phyloP scores from a whole-genome alignment of 2,329 filamentous ascomycete genomes.

The Hypomyces perniciosus region DNA sequence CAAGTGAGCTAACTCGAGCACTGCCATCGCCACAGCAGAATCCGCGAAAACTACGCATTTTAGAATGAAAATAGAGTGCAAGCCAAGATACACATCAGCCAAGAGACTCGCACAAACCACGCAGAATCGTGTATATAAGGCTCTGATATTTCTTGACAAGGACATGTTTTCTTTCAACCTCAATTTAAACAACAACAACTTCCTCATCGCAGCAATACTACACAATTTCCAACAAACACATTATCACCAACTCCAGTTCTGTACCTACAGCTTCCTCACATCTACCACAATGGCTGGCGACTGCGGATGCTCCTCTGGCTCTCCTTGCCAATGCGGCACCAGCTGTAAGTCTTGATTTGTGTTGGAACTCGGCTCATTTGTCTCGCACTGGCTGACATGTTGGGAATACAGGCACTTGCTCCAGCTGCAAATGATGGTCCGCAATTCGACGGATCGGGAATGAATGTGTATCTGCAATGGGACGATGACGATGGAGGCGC shows the following conservation, averaged over 20 bases:
- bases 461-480: not conserved
- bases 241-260: not conserved
- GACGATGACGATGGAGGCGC: not conserved
- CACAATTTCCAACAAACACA: not conserved
- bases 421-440: slow-evolving; percentile 20
- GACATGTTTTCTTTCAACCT: not conserved
- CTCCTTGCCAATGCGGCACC: slow-evolving; percentile 32
- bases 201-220: not conserved
- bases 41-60: slow-evolving; percentile 12
- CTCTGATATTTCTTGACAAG: not conserved
- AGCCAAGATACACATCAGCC: not conserved
- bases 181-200: not conserved
- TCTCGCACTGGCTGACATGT: slow-evolving; percentile 13
- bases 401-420: slow-evolving; percentile 25
- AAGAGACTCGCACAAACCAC: slow-evolving; percentile 1
- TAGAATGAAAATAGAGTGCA: not conserved
- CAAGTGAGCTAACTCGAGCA: too few relatives aligned
- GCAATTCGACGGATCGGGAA: not conserved
- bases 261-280: slow-evolving; percentile 8
- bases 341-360: slow-evolving; percentile 23
- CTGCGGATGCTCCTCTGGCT: slow-evolving; percentile 30
- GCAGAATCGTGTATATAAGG: slow-evolving; percentile 10
- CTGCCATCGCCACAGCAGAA: slow-evolving; percentile 1
- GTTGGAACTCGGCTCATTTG: not conserved
- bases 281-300: slow-evolving; percentile 30